Conservation (phyloP, 2,329 filamentous ascomycete species). For the Stachybotrys elegans region DNA sequence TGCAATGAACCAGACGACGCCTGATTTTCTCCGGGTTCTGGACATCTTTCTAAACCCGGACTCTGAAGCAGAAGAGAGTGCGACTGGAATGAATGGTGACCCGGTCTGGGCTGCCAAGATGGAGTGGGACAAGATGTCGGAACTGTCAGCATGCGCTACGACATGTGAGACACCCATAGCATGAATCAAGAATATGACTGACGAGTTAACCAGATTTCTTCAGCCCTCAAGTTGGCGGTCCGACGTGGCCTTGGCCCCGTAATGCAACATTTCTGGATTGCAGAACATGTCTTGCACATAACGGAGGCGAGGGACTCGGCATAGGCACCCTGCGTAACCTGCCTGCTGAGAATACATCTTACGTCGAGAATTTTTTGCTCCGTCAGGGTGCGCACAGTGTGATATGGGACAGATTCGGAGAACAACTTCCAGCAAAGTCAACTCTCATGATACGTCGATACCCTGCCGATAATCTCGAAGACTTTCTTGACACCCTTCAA, state of each 20-base stretch:
- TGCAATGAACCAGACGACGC: background rate
- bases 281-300: slow-evolving; percentile 1
- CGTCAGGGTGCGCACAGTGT: background rate
- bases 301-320: background rate
- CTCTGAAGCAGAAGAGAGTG: background rate
- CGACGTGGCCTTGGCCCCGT: background rate
- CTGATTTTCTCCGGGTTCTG: background rate
- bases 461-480: background rate
- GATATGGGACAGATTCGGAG: background rate
- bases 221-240: background rate
- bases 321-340: background rate
- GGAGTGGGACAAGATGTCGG: background rate
- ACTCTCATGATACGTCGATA: background rate
- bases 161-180: background rate
- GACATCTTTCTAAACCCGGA: background rate
- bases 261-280: background rate
- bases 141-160: background rate
- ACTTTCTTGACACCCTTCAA: background rate
- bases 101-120: background rate
- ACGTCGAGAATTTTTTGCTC: background rate
- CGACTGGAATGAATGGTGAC: background rate
- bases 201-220: background rate
- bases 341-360: background rate
- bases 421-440: background rate
- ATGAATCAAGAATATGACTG: background rate